A percentile compares a stretch with the other conserved stretches of the same genome.
Evolutionary conservation across 2,329 filamentous ascomycete genomes (phyloP).

Genomic region (Colletotrichum orchidophilum): DNA sequence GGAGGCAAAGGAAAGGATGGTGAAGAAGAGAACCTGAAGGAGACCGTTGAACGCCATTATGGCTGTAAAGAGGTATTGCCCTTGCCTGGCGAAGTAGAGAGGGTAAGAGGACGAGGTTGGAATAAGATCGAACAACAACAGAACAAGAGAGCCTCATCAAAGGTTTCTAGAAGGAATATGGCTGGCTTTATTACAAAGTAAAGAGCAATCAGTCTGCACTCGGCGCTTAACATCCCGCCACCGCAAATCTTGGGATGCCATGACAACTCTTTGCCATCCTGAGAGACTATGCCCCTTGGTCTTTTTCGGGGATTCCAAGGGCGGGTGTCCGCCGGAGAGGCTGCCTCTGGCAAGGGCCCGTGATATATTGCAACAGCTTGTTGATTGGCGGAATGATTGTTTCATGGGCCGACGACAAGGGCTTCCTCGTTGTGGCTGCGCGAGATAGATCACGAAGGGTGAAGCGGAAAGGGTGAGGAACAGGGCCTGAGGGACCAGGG

Average conservation of each 20-base stretch:
- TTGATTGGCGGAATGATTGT: slow-evolving; percentile 32
- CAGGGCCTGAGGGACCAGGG: slow-evolving; percentile 14
- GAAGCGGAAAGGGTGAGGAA: background rate
- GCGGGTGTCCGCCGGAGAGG: slow-evolving; percentile 3
- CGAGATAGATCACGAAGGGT: slow-evolving; percentile 19
- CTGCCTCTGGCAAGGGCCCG: slow-evolving; percentile 8
- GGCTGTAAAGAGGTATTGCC: background rate
- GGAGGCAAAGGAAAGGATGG: slow-evolving; percentile 41
- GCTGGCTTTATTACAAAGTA: slow-evolving; percentile 12
- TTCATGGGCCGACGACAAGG: slow-evolving; percentile 18
- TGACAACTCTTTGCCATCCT: background rate
- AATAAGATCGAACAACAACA: slow-evolving; percentile 5
- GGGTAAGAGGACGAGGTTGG: background rate
- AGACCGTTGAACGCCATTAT: slow-evolving; percentile 27
- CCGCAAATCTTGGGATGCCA: background rate
- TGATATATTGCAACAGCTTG: slow-evolving; percentile 5
- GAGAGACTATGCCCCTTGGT: background rate
- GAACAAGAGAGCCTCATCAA: background rate
- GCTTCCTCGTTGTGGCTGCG: slow-evolving; percentile 11
- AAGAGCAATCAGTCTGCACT: background rate
- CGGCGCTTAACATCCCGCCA: background rate
- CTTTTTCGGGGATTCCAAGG: slow-evolving; percentile 15
- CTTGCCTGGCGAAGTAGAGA: slow-evolving; percentile 11
- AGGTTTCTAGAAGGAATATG: background rate
- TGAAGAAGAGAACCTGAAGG: slow-evolving; percentile 26